phyloP scores from a whole-genome alignment of 2,329 filamentous ascomycete species.

The Blastomyces parvus region DNA sequence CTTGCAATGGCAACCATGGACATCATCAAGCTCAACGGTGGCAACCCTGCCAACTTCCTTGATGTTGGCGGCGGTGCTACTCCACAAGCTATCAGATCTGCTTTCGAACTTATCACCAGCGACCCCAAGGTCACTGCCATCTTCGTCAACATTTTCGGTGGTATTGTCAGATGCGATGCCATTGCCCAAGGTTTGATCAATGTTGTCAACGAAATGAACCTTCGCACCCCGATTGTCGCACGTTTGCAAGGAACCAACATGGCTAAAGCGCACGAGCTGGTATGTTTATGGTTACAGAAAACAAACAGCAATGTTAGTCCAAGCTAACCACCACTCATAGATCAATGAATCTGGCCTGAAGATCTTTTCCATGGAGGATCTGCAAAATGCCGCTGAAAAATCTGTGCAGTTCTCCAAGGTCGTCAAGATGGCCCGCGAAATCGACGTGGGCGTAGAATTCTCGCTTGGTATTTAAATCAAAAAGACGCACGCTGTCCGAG shows the following conservation, averaged over 20 bases:
- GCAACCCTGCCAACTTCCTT: slow-evolving; percentile 93
- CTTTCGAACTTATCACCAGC: slow-evolving; percentile 97
- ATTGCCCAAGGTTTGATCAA: slow-evolving; percentile 94
- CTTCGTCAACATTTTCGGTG: slow-evolving; percentile 99
- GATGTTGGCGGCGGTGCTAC: slow-evolving; percentile 97
- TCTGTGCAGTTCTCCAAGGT: slow-evolving; percentile 98
- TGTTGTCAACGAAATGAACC: slow-evolving; percentile 87
- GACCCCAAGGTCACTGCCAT: slow-evolving; percentile 97
- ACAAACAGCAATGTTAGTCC: background rate
- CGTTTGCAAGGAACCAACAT: slow-evolving; percentile 98
- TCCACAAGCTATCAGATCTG: slow-evolving; percentile 89
- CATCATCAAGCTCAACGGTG: slow-evolving; percentile 99
- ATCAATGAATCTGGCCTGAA: slow-evolving; percentile 97
- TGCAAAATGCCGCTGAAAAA: slow-evolving; percentile 95
- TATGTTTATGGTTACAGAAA: slow-evolving; percentile 30
- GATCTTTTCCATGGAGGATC: slow-evolving; percentile 98
- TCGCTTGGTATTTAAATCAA: slow-evolving; percentile 72
- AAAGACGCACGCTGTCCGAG: slow-evolving; percentile 1
- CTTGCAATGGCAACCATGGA: slow-evolving; percentile 99
- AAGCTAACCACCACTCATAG: slow-evolving; percentile 25
- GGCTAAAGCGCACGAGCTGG: slow-evolving; percentile 77
- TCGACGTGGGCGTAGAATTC: slow-evolving; percentile 95
- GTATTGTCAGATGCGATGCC: slow-evolving; percentile 95
- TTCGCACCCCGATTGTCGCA: slow-evolving; percentile 93
- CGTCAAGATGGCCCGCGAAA: slow-evolving; percentile 96